phyloP scores from a whole-genome alignment of 2,329 filamentous ascomycete species.

The Penicillium crustosum region DNA sequence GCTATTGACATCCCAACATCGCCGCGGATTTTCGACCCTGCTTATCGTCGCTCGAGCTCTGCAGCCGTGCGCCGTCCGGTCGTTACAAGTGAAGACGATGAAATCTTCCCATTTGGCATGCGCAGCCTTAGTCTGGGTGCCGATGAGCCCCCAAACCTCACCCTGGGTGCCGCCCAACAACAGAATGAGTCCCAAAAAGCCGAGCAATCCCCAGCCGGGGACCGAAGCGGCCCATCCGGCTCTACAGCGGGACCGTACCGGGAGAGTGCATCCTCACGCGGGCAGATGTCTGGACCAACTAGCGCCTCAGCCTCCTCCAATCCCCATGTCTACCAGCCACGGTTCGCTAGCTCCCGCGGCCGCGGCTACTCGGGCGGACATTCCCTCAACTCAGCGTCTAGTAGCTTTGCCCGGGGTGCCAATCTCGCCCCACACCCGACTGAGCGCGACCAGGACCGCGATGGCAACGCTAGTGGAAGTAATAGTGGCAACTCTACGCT shows the following conservation, averaged over 20 bases:
- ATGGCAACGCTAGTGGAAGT: slow-evolving; percentile 42
- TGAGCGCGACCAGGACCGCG: slow-evolving; percentile 41
- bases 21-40: slow-evolving; percentile 42
- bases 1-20: slow-evolving; percentile 53
- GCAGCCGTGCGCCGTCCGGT: slow-evolving; percentile 41
- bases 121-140: slow-evolving; percentile 49
- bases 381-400: slow-evolving; percentile 42
- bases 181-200: slow-evolving; percentile 32
- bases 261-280: slow-evolving; percentile 23
- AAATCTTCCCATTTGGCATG: slow-evolving; percentile 48
- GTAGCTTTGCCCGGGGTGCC: slow-evolving; percentile 40
- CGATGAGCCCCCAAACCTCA: slow-evolving; percentile 38
- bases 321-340: slow-evolving; percentile 39
- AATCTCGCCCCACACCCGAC: slow-evolving; percentile 32
- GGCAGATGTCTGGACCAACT: slow-evolving; percentile 26
- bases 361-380: slow-evolving; percentile 41
- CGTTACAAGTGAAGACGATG: slow-evolving; percentile 43
- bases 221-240: slow-evolving; percentile 18
- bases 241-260: slow-evolving; percentile 20
- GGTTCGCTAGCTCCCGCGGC: slow-evolving; percentile 38
- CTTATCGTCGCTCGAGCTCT: slow-evolving; percentile 48
- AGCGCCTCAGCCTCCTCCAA: slow-evolving; percentile 34
- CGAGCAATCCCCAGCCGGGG: slow-evolving; percentile 22
- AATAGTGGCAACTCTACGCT: slow-evolving; percentile 39
- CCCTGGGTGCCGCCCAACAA: slow-evolving; percentile 34